A percentile compares a stretch with the other conserved stretches of the same genome.
phyloP scores from a whole-genome alignment of 2,329 filamentous ascomycete species.

The Tolypocladium amazonense region DNA sequence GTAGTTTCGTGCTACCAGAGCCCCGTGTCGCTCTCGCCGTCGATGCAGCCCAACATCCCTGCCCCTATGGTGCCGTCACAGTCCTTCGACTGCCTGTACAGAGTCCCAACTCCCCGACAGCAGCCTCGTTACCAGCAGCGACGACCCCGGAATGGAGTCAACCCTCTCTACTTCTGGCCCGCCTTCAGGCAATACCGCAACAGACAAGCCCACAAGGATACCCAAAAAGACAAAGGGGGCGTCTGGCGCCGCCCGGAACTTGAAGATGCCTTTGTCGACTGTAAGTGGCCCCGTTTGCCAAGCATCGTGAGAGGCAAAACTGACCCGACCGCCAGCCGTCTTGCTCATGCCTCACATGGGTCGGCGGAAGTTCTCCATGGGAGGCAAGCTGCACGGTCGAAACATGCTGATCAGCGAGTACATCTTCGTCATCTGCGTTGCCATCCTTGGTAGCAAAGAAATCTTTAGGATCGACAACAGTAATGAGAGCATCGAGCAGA shows the following conservation, averaged over 20 bases:
- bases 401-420: slow-evolving; percentile 64
- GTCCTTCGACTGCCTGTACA: slow-evolving; percentile 31
- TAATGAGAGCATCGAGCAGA: slow-evolving; percentile 32
- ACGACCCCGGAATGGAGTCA: slow-evolving; percentile 28
- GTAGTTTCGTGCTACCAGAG: slow-evolving; percentile 34
- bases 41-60: slow-evolving; percentile 35
- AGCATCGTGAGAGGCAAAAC: slow-evolving; percentile 1
- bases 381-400: slow-evolving; percentile 51
- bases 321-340: slow-evolving; percentile 36
- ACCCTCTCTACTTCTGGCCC: slow-evolving; percentile 51
- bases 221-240: slow-evolving; percentile 49
- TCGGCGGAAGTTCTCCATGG: slow-evolving; percentile 54
- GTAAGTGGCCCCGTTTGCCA: slow-evolving; percentile 26
- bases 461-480: slow-evolving; percentile 32
- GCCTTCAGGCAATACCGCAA: slow-evolving; percentile 57
- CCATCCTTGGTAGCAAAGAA: slow-evolving; percentile 28
- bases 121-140: slow-evolving; percentile 22
- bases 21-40: slow-evolving; percentile 29
- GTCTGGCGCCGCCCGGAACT: slow-evolving; percentile 41
- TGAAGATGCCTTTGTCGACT: slow-evolving; percentile 57
- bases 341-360: slow-evolving; percentile 57
- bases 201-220: slow-evolving; percentile 53
- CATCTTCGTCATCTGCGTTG: slow-evolving; percentile 36
- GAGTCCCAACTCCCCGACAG: slow-evolving; percentile 24
- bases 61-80: slow-evolving; percentile 41